Base-by-base conservation (phyloP, 805 yeast species). In the Spathaspora passalidarum region DNA sequence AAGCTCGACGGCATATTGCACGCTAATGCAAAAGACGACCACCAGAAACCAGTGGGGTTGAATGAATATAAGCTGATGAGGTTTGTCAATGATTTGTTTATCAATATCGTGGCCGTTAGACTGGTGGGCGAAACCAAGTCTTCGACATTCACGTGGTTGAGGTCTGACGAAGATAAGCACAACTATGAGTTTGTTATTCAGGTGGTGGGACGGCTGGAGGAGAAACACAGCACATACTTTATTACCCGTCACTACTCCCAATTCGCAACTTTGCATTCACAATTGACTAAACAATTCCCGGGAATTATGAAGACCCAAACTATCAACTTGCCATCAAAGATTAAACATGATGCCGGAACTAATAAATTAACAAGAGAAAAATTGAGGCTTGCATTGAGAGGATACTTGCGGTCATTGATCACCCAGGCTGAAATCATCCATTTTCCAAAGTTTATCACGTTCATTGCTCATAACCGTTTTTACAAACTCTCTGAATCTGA, bases 351-450 rank as follows among this genome's bases (percentile, higher is more conserved):
- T 53, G 55, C 55, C n/a, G 73, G 72, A 8, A 9, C 5, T 2
- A 43, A 4, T 38, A 39, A n/a, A 10, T 29, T 87, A 23, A 78
- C 82, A 2, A 75, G 95, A 22, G 98, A 92, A 61, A 83, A 81
- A 52, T 76, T 88, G 53, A 71, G 98, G 37, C 73, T 89, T 8
- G 79, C 95, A 0, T 70, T 92, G 38, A 72, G 97, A 40, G 87
- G 89, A 0, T 92, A 87, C 56, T 57, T 92, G 40, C 69, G 75
- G 22, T 61, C 73, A 1, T 62, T 91, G 14, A 56, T 78, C 8
- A 67, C 75, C 26, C 76, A 79, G 38, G 73, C 79, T 5, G 84
- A 80, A 39, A 74, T 88, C 0, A 69, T 81, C 1, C 73, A 76
- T 42, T 77, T 82, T 34, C 65, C 70, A 0, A 64, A 72, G 4